phyloP scores from a whole-genome alignment of 2,329 filamentous ascomycete genomes.

The Nannizzia gypsea region DNA sequence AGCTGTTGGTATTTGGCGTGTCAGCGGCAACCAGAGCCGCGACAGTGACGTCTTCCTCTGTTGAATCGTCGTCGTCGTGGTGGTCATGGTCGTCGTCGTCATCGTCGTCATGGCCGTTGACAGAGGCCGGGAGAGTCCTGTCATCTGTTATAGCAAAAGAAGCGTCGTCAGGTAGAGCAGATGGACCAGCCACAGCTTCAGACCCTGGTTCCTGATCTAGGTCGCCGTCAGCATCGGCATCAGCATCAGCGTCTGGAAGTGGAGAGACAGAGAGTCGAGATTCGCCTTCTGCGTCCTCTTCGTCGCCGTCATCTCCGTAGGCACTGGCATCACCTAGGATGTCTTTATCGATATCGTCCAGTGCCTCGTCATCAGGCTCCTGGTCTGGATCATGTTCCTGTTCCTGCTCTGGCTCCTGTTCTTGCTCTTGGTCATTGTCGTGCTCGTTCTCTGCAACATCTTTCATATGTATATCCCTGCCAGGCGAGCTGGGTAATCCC shows the following conservation, averaged over 20 bases:
- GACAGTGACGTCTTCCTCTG: slow-evolving; percentile 10
- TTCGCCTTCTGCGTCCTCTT: slow-evolving; percentile 5
- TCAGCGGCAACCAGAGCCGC: slow-evolving; percentile 8
- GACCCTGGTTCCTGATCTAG: neutral
- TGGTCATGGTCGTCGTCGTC: neutral
- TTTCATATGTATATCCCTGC: neutral
- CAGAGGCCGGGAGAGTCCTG: neutral
- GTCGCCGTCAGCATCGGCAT: neutral
- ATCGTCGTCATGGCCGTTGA: neutral
- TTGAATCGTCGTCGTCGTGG: slow-evolving; percentile 8
- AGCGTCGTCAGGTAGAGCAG: neutral
- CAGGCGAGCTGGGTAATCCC: slow-evolving; percentile 2
- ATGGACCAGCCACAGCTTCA: neutral
- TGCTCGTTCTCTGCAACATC: neutral
- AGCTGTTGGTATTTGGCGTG: neutral
- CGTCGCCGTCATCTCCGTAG: neutral
- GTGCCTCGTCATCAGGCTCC: neutral
- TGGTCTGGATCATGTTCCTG: neutral
- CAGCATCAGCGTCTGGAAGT: neutral
- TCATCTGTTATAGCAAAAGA: neutral
- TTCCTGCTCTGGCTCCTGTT: no score
- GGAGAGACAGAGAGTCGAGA: neutral
- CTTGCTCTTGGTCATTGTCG: neutral
- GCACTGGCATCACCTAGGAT: slow-evolving; percentile 5
- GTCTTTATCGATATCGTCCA: slow-evolving; percentile 9